Evolutionary conservation across 768 basidiomycete species (phyloP).

Genomic region (Cystobasidium ongulense): DNA sequence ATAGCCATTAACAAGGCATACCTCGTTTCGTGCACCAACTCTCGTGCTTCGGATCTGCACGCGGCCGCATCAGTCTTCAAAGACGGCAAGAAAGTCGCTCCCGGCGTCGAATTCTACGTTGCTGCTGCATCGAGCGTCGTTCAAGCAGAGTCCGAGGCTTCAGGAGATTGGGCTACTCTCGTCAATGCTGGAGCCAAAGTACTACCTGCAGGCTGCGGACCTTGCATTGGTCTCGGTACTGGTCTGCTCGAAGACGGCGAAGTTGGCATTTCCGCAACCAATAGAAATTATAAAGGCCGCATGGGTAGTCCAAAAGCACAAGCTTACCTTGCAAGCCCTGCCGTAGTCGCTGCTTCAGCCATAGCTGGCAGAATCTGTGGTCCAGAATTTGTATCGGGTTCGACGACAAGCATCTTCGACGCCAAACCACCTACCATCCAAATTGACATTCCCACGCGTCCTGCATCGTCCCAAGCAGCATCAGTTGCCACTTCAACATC

Average conservation of each 20-base stretch:
- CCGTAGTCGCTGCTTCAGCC: slow-evolving; percentile 93
- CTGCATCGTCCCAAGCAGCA: slow-evolving; percentile 41
- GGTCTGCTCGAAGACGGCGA: slow-evolving; percentile 90
- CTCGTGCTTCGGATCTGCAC: slow-evolving; percentile 85
- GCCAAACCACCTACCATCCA: slow-evolving; percentile 27
- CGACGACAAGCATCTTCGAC: slow-evolving; percentile 45
- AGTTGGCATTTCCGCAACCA: slow-evolving; percentile 93
- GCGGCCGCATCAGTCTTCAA: slow-evolving; percentile 83
- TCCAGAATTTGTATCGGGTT: slow-evolving; percentile 57
- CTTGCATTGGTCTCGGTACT: slow-evolving; percentile 91
- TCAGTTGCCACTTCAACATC: slow-evolving; percentile 42
- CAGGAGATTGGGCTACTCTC: slow-evolving; percentile 81
- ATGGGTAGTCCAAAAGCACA: slow-evolving; percentile 95
- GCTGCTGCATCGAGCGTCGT: slow-evolving; percentile 89
- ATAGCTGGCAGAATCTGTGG: slow-evolving; percentile 81
- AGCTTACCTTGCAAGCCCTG: slow-evolving; percentile 92
- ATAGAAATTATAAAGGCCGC: slow-evolving; percentile 96
- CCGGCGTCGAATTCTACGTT: slow-evolving; percentile 92
- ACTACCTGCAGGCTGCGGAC: slow-evolving; percentile 91
- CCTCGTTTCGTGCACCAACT: slow-evolving; percentile 96
- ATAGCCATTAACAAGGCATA: slow-evolving; percentile 94
- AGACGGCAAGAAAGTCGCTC: slow-evolving; percentile 53
- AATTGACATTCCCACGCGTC: slow-evolving; percentile 41
- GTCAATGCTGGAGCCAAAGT: slow-evolving; percentile 82
- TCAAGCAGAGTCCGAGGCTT: slow-evolving; percentile 74